Base-by-base conservation (phyloP, 257 asterid genomes). In the Capsicum chinense region DNA sequence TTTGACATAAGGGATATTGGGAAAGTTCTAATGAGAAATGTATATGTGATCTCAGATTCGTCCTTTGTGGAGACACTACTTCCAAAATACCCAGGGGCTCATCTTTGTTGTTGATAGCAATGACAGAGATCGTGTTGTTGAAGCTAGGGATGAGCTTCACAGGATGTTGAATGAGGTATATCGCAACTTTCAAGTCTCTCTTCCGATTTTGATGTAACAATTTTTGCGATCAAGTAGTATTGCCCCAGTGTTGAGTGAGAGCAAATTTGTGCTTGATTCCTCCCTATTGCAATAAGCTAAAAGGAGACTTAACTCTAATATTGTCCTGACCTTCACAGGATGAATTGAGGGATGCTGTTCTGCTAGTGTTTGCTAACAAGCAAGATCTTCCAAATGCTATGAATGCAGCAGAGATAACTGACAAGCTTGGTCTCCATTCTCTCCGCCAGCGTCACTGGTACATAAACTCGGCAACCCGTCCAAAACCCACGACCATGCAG, bases 391-490 rank as follows among this genome's bases (percentile, higher is more conserved):
- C 74, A 67, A 67, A 67, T 35, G 50, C 74, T 7, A 67, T 67
- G 74, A 67, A 67, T 9, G 74, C 73, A 63, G 69, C 69, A 63
- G 69, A 63, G 39, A 63, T 63, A 63, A 63, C 81, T 42, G 81
- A 74, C 62, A 78, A 54, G 82, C 82, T 78, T 52, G 82, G 82
- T 19, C 82, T 78, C 62, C 82, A 78, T 4, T 78, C 82, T 78
- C 82, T 78, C 82, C 82, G 82, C 64, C 82, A 78, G 60, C 58
- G 82, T 48, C 82, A 78, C 82, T 78, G 82, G 82, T 78, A 78
- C 3, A 33, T 35, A 12, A 66, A 35, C 48, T 33, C 3, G 42
- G 42, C 42, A 39, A 39, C 42, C 3, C 42, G 5, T 5, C 42
- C 42, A 2, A 2, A 39, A 2, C 42, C 42, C 42, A 39, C 15